Evolutionary conservation across 2,329 filamentous ascomycete species (phyloP).

Genomic region (Juglanconis juglandina): DNA sequence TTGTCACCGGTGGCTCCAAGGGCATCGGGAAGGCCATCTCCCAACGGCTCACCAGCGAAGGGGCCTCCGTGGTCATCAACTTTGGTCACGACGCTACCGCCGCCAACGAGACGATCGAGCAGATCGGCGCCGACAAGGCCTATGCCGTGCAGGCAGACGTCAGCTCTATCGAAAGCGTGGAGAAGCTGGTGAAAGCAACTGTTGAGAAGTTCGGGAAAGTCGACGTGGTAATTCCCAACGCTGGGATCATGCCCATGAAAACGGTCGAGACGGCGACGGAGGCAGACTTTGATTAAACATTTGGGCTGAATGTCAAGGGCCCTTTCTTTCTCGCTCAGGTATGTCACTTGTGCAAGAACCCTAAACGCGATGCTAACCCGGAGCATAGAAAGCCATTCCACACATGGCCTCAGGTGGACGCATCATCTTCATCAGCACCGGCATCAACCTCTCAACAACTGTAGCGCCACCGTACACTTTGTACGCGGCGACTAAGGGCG

Average conservation of each 20-base stretch:
- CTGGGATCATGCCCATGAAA: conserved; percentile 49
- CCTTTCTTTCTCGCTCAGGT: conserved; percentile 50
- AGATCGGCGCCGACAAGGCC: conserved; percentile 45
- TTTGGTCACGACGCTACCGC: conserved; percentile 49
- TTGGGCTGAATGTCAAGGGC: conserved; percentile 55
- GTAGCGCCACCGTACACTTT: conserved; percentile 45
- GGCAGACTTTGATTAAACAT: conserved; percentile 46
- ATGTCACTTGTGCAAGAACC: not conserved
- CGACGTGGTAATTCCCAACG: conserved; percentile 57
- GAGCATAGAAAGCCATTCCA: conserved; percentile 43
- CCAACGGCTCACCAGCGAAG: conserved; percentile 81
- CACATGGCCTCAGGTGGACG: conserved; percentile 47
- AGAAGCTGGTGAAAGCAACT: conserved; percentile 45
- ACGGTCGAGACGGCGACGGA: conserved; percentile 48
- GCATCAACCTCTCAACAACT: conserved; percentile 31
- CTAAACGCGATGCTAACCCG: not conserved
- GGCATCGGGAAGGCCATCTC: conserved; percentile 80
- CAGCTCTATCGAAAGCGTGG: conserved; percentile 41
- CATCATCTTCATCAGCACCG: conserved; percentile 52
- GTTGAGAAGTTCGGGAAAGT: conserved; percentile 51
- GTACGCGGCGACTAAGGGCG: conserved; percentile 56
- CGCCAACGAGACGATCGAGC: conserved; percentile 41
- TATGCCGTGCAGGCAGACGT: conserved; percentile 56
- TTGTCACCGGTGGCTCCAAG: conserved; percentile 78
- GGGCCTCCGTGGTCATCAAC: conserved; percentile 66